Base-by-base conservation (phyloP, 345 rosid species). In the Eucalyptus marginata region DNA sequence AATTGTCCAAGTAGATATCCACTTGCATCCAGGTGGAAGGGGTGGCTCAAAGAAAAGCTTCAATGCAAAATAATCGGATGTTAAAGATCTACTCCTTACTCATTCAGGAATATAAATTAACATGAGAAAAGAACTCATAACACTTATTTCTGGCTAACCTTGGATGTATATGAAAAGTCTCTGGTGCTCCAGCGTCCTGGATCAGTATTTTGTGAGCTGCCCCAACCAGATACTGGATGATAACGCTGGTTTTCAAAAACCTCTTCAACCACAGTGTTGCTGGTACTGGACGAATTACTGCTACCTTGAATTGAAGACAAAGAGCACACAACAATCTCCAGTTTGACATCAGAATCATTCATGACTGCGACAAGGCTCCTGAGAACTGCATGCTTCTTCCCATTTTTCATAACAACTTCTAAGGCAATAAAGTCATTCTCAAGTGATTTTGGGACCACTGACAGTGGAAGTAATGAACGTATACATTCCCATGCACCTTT, bases 351-450 rank as follows among this genome's bases (percentile, higher is more conserved):
- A 80, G 97, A 94, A 92, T 97, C 99, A 94, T 98, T 98, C 87
- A 94, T 91, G 87, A 95, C 96, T 10, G 97, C 93, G 31, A 96
- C 98, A 90, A 98, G 96, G 89, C 98, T 92, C 94, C 99, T 95
- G 90, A 98, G 96, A 93, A 95, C 92, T 87, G 93, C 98, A 89
- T 97, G 98, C 92, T 97, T 98, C 96, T 95, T 96, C 89, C 99
- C 98, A 94, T 96, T 94, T 94, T 94, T 96, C 95, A 96, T 92
- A 85, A 93, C 90, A 90, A 96, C 96, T 92, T 97, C 99, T 94
- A 98, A 94, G 80, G 98, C 99, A 91, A 96, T 86, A 89, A 92
- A 96, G 87, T 97, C 95, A 79, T 92, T 91, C 66, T 93, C 90
- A 46, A 96, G 90, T 88, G 91, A 91, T 89, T 94, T 97, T 44